Conservation (phyloP, 495 filamentous ascomycete genomes). For the Umbilicaria muhlenbergii region DNA sequence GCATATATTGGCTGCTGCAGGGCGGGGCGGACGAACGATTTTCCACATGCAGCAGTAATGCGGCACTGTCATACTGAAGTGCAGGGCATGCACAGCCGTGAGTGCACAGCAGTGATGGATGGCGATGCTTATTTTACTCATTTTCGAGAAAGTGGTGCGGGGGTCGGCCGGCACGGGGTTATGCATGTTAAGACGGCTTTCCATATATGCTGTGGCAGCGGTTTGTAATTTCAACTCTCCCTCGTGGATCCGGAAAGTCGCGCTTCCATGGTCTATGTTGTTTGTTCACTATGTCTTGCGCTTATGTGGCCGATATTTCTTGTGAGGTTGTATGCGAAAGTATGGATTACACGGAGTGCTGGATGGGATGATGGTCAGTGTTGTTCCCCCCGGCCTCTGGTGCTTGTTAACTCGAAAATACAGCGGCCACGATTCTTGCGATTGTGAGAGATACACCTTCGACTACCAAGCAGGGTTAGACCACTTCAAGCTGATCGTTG, state of each 20-base stretch:
- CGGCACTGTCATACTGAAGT: too few relatives aligned
- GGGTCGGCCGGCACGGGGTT: too few relatives aligned
- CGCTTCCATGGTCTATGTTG: not conserved
- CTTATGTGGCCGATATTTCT: not conserved
- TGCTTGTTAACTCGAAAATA: not conserved
- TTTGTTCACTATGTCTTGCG: not conserved
- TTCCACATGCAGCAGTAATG: too few relatives aligned
- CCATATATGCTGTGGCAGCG: too few relatives aligned
- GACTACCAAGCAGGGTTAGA: not conserved
- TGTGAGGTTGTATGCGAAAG: constrained; percentile 1
- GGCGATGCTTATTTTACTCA: too few relatives aligned
- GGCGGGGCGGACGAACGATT: too few relatives aligned
- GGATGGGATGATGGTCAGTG: constrained; percentile 3
- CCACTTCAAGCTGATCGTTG: not conserved
- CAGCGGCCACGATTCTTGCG: not conserved
- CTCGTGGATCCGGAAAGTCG: not conserved
- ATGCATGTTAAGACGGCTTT: too few relatives aligned
- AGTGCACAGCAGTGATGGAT: too few relatives aligned
- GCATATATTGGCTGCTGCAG: too few relatives aligned
- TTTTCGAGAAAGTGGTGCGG: too few relatives aligned
- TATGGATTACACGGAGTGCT: not conserved
- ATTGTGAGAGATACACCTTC: not conserved
- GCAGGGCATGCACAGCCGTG: too few relatives aligned
- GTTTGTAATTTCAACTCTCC: too few relatives aligned
- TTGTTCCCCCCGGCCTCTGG: not conserved